phyloP scores from a whole-genome alignment of 805 yeast genomes.

The Saccharomycopsis amapae region DNA sequence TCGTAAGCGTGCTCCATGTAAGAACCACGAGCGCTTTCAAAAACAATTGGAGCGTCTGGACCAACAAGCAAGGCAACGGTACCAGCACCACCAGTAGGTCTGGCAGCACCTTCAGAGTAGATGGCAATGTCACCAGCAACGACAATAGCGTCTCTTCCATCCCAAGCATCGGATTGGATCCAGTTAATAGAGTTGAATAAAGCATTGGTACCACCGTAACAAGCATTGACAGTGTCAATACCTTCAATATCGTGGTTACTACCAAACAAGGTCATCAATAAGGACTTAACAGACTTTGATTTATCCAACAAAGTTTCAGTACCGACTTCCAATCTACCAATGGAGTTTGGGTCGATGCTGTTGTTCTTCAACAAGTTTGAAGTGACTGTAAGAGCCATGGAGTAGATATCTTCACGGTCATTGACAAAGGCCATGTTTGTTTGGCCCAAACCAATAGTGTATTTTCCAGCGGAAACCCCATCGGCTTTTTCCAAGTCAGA shows the following conservation, averaged over 20 bases:
- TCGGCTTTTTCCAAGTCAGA: conserved; percentile 78
- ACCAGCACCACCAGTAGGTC: conserved; percentile 99
- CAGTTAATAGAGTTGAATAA: conserved; percentile 90
- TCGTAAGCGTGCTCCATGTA: conserved; percentile 97
- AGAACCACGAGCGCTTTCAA: conserved; percentile 84
- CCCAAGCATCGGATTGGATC: conserved; percentile 96
- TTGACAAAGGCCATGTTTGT: conserved; percentile 96
- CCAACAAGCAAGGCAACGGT: conserved; percentile 91
- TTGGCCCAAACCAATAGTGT: conserved; percentile 98
- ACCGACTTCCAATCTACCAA: conserved; percentile 97
- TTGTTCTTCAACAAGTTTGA: conserved; percentile 71
- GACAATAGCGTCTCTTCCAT: conserved; percentile 95
- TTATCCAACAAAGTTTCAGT: conserved; percentile 96
- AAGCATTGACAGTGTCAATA: conserved; percentile 91
- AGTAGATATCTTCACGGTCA: conserved; percentile 96
- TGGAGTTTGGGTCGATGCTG: conserved; percentile 67
- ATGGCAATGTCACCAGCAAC: conserved; percentile 98
- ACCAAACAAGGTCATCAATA: conserved; percentile 87
- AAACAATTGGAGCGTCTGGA: conserved; percentile 94
- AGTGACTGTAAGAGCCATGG: conserved; percentile 85
- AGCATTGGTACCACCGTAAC: conserved; percentile 98
- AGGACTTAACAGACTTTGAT: conserved; percentile 94
- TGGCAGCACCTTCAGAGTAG: conserved; percentile 93
- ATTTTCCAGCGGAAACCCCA: conserved; percentile 87
- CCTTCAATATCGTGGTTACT: conserved; percentile 92